A percentile compares a stretch with the other conserved stretches of the same genome.
phyloP scores from a whole-genome alignment of 164 flowering plant genomes.

The Annona cherimola region DNA sequence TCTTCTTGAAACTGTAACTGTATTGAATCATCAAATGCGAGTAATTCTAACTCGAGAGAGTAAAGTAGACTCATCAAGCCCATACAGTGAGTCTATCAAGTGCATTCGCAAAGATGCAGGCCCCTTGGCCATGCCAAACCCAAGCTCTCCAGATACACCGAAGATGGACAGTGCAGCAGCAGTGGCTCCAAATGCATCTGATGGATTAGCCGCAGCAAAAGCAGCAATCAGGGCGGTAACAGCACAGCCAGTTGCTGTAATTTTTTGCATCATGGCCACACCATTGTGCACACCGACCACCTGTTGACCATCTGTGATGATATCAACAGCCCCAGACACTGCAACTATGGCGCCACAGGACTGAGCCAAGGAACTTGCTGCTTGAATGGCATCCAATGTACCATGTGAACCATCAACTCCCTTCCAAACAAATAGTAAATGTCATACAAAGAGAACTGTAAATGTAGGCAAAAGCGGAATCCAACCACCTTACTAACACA shows the following conservation, averaged over 20 bases:
- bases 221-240: slow-evolving; percentile 92
- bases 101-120: slow-evolving; percentile 88
- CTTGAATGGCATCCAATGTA: slow-evolving; percentile 75
- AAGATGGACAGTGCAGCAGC: slow-evolving; percentile 73
- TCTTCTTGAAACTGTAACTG: background rate
- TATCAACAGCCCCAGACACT: slow-evolving; percentile 84
- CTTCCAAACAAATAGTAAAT: slow-evolving; percentile 21
- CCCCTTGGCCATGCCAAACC: slow-evolving; percentile 67
- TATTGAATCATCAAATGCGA: background rate
- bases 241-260: slow-evolving; percentile 88
- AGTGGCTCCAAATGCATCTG: slow-evolving; percentile 68
- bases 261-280: slow-evolving; percentile 72
- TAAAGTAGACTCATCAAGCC: slow-evolving; percentile 52
- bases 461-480: background rate
- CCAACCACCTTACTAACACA: background rate
- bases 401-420: slow-evolving; percentile 79
- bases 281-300: slow-evolving; percentile 74
- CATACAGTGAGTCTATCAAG: slow-evolving; percentile 74
- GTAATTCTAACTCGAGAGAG: slow-evolving; percentile 31
- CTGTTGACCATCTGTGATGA: slow-evolving; percentile 65
- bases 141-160: slow-evolving; percentile 83
- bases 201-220: slow-evolving; percentile 64
- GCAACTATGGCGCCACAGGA: slow-evolving; percentile 62
- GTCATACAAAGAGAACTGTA: background rate
- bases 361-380: slow-evolving; percentile 68